Conservation (phyloP, 345 rosid species). For the Brassica incana region DNA sequence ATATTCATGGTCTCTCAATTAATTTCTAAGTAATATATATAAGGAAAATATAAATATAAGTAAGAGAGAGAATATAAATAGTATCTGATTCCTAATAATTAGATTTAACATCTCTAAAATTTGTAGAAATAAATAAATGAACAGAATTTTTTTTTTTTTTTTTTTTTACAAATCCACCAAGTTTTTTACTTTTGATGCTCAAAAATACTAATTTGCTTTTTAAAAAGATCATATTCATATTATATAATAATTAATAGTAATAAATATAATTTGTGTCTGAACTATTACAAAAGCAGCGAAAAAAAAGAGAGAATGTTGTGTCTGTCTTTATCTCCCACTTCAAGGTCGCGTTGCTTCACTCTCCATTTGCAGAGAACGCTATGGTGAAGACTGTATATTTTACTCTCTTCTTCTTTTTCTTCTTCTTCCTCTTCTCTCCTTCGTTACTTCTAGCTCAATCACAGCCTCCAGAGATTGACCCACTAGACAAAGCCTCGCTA, state of each 20-base stretch:
- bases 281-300: conserved; percentile 1
- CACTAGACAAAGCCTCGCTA: conserved; percentile 58
- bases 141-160: no score
- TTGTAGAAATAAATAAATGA: no score
- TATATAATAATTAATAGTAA: not conserved
- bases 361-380: conserved; percentile 7
- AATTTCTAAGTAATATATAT: no score
- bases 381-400: conserved; percentile 10
- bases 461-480: conserved; percentile 46
- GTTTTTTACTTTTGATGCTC: no score
- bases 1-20: no score
- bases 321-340: conserved; percentile 15
- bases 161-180: no score
- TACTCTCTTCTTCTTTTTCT: conserved; percentile 28
- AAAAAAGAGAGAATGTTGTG: conserved; percentile 16
- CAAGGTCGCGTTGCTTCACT: conserved; percentile 14
- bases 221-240: no score
- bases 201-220: no score
- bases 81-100: no score
- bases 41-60: no score
- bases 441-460: conserved; percentile 37
- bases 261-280: not conserved
- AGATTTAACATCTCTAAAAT: no score
- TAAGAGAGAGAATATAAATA: no score
- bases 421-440: conserved; percentile 34